Base-by-base conservation (phyloP, 2,329 filamentous ascomycete genomes). In the Nemania sp. region DNA sequence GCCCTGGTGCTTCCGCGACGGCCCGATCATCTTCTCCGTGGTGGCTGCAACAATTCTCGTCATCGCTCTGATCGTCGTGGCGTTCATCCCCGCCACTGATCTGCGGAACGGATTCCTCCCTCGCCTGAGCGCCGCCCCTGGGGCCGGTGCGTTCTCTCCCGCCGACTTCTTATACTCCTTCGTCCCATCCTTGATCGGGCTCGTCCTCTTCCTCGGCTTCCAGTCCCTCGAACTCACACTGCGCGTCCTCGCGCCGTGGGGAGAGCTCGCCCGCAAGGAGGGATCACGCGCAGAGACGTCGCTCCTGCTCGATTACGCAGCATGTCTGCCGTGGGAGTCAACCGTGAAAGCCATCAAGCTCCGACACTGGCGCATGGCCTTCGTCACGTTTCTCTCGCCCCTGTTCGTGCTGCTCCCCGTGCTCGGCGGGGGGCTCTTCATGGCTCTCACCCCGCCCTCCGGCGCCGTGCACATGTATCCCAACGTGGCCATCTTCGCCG, bases 161-260 rank as follows among this genome's bases (percentile, higher is more conserved):
- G 91, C 92, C 51, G 92, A 97, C 75, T 97, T 97, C 76, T 78
- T 97, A 52, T 97, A 92, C 79, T 87, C 85, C 62, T 92, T 93
- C 74, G 57, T 93, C 20, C 90, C 90, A 0, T 85, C 88, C 2
- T 67, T 90, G 0, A 72, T 92, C 29, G 90, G 87, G 4, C 84
- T 87, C 69, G 66, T 90, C 15, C 76, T 91, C 50, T 90, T 88
- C 72, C 81, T 92, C 47, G 73, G 83, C 52, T 87, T 91, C 73
- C 84, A 90, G 63, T 82, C 84, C 34, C 75, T 92, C 57, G 90
- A 92, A 69, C 80, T 86, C 70, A 80, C 83, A 1, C 72, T 91
- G 60, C 86, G 89, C 54, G 79, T 87, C 34, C 80, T 92, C 2
- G 83, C 87, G 66, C 89, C 90, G 0, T 92, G 89, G 84, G 86